Base-by-base conservation (phyloP, 192 early-diverging fungal species). In the Coemansia sp. region DNA sequence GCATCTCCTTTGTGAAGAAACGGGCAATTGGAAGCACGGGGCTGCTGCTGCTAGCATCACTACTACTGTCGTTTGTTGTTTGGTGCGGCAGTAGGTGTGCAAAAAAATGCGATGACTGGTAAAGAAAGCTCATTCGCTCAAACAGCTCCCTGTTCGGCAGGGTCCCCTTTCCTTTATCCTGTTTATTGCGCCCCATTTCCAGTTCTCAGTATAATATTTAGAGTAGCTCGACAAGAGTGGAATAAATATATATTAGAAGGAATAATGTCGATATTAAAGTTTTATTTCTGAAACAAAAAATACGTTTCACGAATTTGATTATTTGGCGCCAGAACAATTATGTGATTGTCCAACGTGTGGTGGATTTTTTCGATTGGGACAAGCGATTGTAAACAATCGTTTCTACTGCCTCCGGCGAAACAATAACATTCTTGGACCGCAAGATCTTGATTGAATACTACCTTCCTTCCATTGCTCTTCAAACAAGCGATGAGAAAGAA, bases 81-180 rank as follows among this genome's bases (percentile, higher is more conserved):
- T 13, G 53, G 20, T 52, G 23, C 23, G 14, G 55, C 28, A 15
- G 40, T 56, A 19, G 44, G 14, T 50, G 42, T 10, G 75, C 65
- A 22, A 59, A 65, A 55, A 72, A 68, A 28, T 69, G 75, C 6
- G 75, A 58, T 27, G 75, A 72, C 34, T 79, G 75, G 48, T 66
- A 68, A 4, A 79, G 66, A 63, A 79, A 79, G 55, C 69, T 79
- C 70, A 79, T 72, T 52, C 75, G 61, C 60, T 79, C 66, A 25
- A 50, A 79, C 28, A 68, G 55, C 56, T 79, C 75, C 36, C 75
- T 70, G 54, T 66, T 71, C 27, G 75, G 75, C 58, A 79, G 55
- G 19, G 37, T 31, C 20, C 74, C 70, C 23, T 48, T 36, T 25
- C 41, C 42, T 27, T 40, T 48, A 48, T 22, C 33, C 25, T 55